Conservation (phyloP, 495 filamentous ascomycete genomes). For the Trichocladium uniseriatum region DNA sequence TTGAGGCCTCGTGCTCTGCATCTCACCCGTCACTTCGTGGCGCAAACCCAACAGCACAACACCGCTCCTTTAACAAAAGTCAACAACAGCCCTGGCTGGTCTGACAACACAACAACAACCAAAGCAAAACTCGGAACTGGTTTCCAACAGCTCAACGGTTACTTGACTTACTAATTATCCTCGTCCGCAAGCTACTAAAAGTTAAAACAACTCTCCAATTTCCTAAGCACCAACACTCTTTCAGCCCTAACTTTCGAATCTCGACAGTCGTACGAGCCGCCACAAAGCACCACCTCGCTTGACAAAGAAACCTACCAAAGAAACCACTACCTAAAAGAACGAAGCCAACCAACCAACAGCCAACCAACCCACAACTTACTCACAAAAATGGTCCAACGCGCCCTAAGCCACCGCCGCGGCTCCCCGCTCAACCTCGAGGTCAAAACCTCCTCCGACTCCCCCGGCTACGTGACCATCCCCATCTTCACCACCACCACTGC, state of each 20-base stretch:
- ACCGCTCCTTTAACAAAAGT: neutral
- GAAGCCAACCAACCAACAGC: neutral
- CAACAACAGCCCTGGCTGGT: too few species aligned
- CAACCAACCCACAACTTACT: neutral
- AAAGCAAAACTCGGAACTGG: neutral
- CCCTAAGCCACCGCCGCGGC: constrained; percentile 8
- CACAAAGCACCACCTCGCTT: too few species aligned
- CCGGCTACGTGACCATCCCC: constrained; percentile 4
- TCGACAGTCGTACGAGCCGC: too few species aligned
- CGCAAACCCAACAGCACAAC: neutral
- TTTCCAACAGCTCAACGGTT: neutral
- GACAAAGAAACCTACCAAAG: too few species aligned
- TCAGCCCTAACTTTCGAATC: neutral
- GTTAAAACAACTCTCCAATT: neutral
- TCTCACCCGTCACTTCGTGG: neutral
- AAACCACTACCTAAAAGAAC: too few species aligned
- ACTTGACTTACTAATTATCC: too few species aligned
- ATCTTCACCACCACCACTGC: neutral
- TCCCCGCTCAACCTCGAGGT: constrained; percentile 5
- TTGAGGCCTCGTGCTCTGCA: neutral
- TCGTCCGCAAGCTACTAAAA: too few species aligned
- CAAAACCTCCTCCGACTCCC: neutral
- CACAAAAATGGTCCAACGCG: constrained; percentile 10
- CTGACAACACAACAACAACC: too few species aligned
- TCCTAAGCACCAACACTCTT: neutral